These are phyloP conservation scores for Colletotrichum sp. DNA, from an alignment of 2,329 filamentous ascomycete species.

Conservation along the genomic window DNA sequence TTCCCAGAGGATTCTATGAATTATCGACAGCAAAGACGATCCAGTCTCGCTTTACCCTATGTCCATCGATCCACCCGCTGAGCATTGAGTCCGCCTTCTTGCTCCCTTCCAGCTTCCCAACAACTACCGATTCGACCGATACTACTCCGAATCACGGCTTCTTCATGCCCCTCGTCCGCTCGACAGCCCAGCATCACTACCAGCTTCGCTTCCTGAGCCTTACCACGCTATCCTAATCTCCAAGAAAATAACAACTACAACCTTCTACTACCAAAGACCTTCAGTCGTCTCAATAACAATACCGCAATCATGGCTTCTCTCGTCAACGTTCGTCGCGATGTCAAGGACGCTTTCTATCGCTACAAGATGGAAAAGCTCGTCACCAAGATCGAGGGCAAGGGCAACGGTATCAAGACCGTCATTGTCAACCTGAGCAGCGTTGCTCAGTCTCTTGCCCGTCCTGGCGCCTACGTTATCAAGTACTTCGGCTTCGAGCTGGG, in stretches of 20 bases:
- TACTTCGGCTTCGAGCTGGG: constrained; percentile 99
- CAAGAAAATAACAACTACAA: not conserved
- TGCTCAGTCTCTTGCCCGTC: constrained; percentile 88
- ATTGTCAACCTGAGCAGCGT: constrained; percentile 97
- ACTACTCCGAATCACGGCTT: not conserved
- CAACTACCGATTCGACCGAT: not conserved
- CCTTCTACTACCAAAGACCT: not conserved
- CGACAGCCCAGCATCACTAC: constrained; percentile 21
- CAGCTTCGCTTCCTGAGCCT: constrained; percentile 27
- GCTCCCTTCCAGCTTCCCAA: constrained; percentile 28
- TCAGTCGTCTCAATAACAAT: constrained; percentile 25
- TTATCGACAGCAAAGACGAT: constrained; percentile 54
- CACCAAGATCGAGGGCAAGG: constrained; percentile 99
- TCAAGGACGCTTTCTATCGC: constrained; percentile 98
- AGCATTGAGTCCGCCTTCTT: constrained; percentile 56
- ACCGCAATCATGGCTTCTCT: constrained; percentile 81
- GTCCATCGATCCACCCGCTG: constrained; percentile 58
- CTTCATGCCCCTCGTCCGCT: constrained; percentile 17
- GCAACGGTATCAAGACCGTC: constrained; percentile 99
- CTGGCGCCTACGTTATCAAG: constrained; percentile 96
- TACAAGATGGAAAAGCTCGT: constrained; percentile 99
- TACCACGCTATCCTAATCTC: not conserved
- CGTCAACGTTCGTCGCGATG: constrained; percentile 98
- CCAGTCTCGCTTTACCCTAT: constrained; percentile 57
- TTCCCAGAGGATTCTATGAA: constrained; percentile 60